Evolutionary conservation across 2,329 filamentous ascomycete species (phyloP).

Genomic region (Cladosporium sp.): DNA sequence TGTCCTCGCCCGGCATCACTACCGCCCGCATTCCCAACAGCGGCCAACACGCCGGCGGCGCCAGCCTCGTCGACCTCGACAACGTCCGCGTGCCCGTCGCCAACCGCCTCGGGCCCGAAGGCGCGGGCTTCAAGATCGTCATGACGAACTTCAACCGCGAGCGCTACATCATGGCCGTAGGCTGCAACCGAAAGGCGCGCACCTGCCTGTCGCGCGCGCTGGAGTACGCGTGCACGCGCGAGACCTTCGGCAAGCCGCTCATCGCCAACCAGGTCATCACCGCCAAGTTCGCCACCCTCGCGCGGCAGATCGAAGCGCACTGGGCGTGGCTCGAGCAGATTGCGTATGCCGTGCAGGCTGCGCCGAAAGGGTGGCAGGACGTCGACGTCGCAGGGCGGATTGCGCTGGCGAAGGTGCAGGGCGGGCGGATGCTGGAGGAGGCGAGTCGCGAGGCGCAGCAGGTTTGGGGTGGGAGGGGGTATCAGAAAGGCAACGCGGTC

Average conservation of each 20-base stretch:
- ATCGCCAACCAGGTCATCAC: slow-evolving; percentile 38
- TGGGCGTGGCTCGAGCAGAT: slow-evolving; percentile 37
- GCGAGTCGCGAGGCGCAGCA: slow-evolving; percentile 58
- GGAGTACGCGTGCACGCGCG: slow-evolving; percentile 35
- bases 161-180: slow-evolving; percentile 58
- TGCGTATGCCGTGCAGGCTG: slow-evolving; percentile 34
- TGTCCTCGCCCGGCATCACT: slow-evolving; percentile 52
- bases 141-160: slow-evolving; percentile 63
- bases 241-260: slow-evolving; percentile 39
- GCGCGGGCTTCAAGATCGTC: slow-evolving; percentile 58
- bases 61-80: slow-evolving; percentile 51
- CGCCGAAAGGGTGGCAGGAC: slow-evolving; percentile 33
- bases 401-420: slow-evolving; percentile 54
- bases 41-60: slow-evolving; percentile 65
- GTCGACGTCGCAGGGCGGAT: slow-evolving; percentile 53
- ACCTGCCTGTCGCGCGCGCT: slow-evolving; percentile 33
- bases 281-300: slow-evolving; percentile 35
- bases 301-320: slow-evolving; percentile 34
- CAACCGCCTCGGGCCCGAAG: slow-evolving; percentile 57
- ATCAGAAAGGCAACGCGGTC: slow-evolving; percentile 52
- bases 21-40: slow-evolving; percentile 61
- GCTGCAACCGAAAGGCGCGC: slow-evolving; percentile 57
- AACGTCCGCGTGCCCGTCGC: slow-evolving; percentile 56
- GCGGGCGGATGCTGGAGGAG: slow-evolving; percentile 54
- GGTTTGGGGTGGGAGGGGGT: slow-evolving; percentile 55